These are phyloP conservation scores for Pseudogymnoascus sp. DNA, from an alignment of 2,329 filamentous ascomycete species.

Conservation along the genomic window DNA sequence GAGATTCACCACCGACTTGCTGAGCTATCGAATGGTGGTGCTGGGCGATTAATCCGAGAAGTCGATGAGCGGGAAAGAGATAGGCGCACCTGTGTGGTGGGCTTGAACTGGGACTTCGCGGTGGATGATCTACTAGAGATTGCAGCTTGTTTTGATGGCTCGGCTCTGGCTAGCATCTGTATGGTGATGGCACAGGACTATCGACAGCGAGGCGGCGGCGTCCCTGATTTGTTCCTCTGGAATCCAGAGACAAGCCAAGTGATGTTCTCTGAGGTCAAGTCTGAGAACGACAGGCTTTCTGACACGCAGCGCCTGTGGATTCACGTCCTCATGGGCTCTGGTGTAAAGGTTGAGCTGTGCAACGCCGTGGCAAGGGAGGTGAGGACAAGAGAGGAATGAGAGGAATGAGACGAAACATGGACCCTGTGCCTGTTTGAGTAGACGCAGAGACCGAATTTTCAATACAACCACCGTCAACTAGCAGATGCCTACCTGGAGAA, in stretches of 20 bases:
- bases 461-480: not conserved
- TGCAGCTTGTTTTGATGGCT: conserved; percentile 68
- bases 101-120: conserved; percentile 83
- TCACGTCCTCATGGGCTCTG: conserved; percentile 79
- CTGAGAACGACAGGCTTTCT: conserved; percentile 84
- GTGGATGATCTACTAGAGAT: conserved; percentile 74
- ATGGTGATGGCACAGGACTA: conserved; percentile 97
- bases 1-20: conserved; percentile 85
- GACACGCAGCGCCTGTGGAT: conserved; percentile 97
- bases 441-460: not conserved
- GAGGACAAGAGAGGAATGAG: not conserved
- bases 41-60: conserved; percentile 55
- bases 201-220: conserved; percentile 71
- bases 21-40: conserved; percentile 77
- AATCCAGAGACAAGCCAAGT: conserved; percentile 23
- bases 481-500: not conserved
- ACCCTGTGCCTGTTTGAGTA: not conserved
- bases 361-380: conserved; percentile 40
- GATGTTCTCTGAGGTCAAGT: conserved; percentile 75
- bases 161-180: conserved; percentile 74
- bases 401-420: not conserved
- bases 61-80: conserved; percentile 64
- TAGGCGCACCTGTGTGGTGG: conserved; percentile 76
- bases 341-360: conserved; percentile 77
- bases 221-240: conserved; percentile 93